phyloP scores from a whole-genome alignment of 345 rosid genomes.

The Acer negundo region DNA sequence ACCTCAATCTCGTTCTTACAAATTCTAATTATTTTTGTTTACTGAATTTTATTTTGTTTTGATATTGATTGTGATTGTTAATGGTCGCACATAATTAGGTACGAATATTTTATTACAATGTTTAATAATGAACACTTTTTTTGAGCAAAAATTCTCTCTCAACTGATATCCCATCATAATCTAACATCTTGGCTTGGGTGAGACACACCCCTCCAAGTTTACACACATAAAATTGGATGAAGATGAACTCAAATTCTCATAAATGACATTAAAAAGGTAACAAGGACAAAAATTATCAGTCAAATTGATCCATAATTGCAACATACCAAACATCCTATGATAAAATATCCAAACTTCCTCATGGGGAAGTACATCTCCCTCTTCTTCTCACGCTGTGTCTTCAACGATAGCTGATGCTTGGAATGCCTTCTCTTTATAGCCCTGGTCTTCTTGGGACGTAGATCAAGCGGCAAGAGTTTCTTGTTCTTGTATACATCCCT shows the following conservation, averaged over 20 bases:
- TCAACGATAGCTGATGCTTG: slow-evolving; percentile 81
- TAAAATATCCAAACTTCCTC: slow-evolving; percentile 47
- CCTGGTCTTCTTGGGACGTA: slow-evolving; percentile 96
- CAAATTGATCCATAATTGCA: slow-evolving; percentile 11
- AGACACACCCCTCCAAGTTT: slow-evolving; percentile 17
- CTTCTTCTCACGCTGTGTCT: slow-evolving; percentile 89
- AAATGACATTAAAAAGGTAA: background rate
- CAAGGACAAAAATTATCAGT: slow-evolving; percentile 7
- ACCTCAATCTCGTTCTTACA: too few relatives aligned
- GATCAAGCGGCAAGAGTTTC: slow-evolving; percentile 83
- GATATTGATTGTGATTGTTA: too few relatives aligned
- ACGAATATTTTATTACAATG: too few relatives aligned
- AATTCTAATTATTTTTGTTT: too few relatives aligned
- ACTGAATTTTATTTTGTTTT: too few relatives aligned
- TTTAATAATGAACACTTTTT: too few relatives aligned
- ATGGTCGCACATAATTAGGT: too few relatives aligned
- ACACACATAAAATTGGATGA: background rate
- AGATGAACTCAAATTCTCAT: slow-evolving; percentile 1
- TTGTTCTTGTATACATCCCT: slow-evolving; percentile 85
- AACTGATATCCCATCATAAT: slow-evolving; percentile 12
- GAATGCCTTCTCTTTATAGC: slow-evolving; percentile 91
- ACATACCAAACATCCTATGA: slow-evolving; percentile 2
- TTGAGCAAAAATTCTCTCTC: background rate
- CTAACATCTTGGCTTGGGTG: slow-evolving; percentile 9
- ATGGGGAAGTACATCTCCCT: slow-evolving; percentile 82